Base-by-base conservation (phyloP, 306 rosid genomes). In the Ormosia emarginata region DNA sequence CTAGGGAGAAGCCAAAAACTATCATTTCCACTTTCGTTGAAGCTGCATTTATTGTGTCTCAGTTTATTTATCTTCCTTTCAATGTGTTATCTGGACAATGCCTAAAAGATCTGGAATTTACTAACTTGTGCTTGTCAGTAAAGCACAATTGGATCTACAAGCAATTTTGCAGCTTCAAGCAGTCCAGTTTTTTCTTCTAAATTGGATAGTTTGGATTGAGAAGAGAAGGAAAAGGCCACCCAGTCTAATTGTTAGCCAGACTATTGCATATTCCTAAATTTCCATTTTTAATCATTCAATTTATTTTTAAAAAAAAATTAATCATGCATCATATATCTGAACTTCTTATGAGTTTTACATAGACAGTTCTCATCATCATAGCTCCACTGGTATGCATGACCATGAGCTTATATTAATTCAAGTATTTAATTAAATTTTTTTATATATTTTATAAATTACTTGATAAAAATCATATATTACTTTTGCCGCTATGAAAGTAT, bases 291-390 rank as follows among this genome's bases (percentile, higher is more conserved):
- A 59, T 40, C 58, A 72, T 29, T 39, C 14, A 49, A 8, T 29
- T 62, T 10, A 10, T 58, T 61, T 61, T 61, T n/a, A 4, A 49
- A 8, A 49, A 3, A 32, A 32, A 50, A 3, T 14, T 32, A 32
- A 71, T 71, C 17, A 34, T 7, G 61, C 9, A 70, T 17, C 43
- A 3, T 13, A 14, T 29, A 67, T 11, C 49, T 46, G 75, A 69
- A 18, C 11, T n/a, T 40, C 7, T 43, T 11, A 44, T 11, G 9
- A 14, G 9, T 81, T 52, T 64, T 41, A 44, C 17, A 32, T 18
- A 53, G 63, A 59, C 66, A 82, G 47, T 57, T 56, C 72, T n/a
- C 65, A 68, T 64, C 72, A 57, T 67, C 56, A n/a, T 24, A 67
- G 55, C 34, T 74, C 44, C 63, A 33, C 8, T 13, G 15, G 17